Evolutionary conservation across 2,329 filamentous ascomycete species (phyloP).

Genomic region (Ceratocystis eucalypticola): DNA sequence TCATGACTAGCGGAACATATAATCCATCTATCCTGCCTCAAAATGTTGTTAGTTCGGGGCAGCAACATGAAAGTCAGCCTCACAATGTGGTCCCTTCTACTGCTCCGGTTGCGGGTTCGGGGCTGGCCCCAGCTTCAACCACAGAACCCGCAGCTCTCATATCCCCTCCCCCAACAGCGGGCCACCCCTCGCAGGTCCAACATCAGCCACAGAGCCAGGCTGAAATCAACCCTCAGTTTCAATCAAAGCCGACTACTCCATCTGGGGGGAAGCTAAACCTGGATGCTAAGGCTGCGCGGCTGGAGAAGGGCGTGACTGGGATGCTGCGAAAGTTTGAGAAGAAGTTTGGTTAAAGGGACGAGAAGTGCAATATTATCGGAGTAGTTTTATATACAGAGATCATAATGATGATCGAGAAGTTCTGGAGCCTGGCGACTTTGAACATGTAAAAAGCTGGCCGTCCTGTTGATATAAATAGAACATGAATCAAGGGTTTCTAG

Average conservation of each 20-base stretch:
- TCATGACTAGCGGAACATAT: constrained; percentile 22
- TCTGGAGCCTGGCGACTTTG: no score
- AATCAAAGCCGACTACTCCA: neutral
- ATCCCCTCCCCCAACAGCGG: constrained; percentile 24
- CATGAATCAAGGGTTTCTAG: neutral
- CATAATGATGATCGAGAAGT: no score
- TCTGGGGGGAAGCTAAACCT: constrained; percentile 34
- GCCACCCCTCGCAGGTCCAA: constrained; percentile 32
- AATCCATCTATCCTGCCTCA: constrained; percentile 7
- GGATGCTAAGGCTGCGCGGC: constrained; percentile 49
- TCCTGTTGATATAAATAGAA: neutral
- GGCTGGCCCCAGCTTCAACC: constrained; percentile 20
- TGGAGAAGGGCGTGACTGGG: constrained; percentile 57
- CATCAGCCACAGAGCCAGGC: constrained; percentile 1
- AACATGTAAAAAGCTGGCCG: no score
- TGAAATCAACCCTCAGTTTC: neutral
- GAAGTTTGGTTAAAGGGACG: constrained; percentile 41
- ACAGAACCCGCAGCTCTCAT: constrained; percentile 16
- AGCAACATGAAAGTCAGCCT: constrained; percentile 5
- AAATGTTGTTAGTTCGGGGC: constrained; percentile 9
- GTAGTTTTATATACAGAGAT: neutral
- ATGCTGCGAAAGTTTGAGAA: constrained; percentile 71
- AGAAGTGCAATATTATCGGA: neutral
- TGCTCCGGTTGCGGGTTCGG: constrained; percentile 20
- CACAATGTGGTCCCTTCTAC: neutral